Evolutionary conservation across 352 stramenopile genomes (phyloP).

Genomic region (Phytophthora ohioensis): DNA sequence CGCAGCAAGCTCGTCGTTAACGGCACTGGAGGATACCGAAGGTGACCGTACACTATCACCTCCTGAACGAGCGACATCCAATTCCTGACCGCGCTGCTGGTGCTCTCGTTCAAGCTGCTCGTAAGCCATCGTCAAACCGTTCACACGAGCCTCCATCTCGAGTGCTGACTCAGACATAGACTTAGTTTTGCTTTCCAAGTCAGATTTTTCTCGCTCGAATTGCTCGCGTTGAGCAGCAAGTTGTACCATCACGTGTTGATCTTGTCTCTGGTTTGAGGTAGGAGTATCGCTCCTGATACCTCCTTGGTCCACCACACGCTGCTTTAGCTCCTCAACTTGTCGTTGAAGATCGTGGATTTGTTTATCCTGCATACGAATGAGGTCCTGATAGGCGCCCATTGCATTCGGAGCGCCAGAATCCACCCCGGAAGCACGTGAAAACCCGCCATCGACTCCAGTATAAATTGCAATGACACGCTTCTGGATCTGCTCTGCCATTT

Average conservation of each 20-base stretch:
- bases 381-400: conserved; percentile 72
- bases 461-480: conserved; percentile 75
- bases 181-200: conserved; percentile 43
- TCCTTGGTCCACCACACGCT: not conserved
- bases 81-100: conserved; percentile 23
- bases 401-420: conserved; percentile 34
- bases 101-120: conserved; percentile 63
- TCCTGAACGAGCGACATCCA: not conserved
- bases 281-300: not conserved
- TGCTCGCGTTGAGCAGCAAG: conserved; percentile 24
- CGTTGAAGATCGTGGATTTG: conserved; percentile 68
- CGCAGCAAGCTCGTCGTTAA: conserved; percentile 25
- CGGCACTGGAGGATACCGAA: not conserved
- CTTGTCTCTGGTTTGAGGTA: not conserved
- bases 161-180: conserved; percentile 36
- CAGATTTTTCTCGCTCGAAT: conserved; percentile 47
- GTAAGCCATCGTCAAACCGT: conserved; percentile 58
- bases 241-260: conserved; percentile 18
- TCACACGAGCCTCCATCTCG: conserved; percentile 52
- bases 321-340: conserved; percentile 36
- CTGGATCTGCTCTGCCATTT: conserved; percentile 68
- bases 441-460: conserved; percentile 43
- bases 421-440: conserved; percentile 7
- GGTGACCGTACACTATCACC: not conserved
- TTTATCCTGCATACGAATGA: conserved; percentile 86